Evolutionary conservation across 805 yeast genomes (phyloP), one percentile per base, ranked within the genome.

Genomic region (Wickerhamomyces pijperi): DNA sequence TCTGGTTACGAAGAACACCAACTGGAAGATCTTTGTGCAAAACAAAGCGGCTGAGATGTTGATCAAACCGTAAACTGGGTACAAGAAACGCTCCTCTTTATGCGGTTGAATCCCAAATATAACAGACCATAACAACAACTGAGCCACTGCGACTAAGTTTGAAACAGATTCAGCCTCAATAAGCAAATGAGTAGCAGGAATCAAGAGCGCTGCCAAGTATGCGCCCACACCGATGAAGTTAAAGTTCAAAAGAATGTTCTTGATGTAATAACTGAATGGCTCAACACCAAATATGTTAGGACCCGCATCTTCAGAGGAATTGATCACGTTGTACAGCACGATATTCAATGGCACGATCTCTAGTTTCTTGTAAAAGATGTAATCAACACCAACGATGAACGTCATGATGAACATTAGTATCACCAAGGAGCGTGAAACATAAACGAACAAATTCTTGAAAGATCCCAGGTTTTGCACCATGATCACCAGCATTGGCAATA

Each of bases 231-330:
- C 65, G 20, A 77, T 56, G 23, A 68, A 44, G 62, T 82, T 82
- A 67, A 86, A 87, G 58, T 88, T 90, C 42, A 90, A 62, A 4
- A 77, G 42, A 36, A 90, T 60, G 51, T 88, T 87, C 42, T 69
- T 53, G 11, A 76, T 45, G 52, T 90, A 90, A 56, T 83, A 90
- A 28, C 63, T 54, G 60, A 81, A 65, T 13, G 92, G 85, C 56
- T 88, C 97, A 5, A 73, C 73, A 20, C 97, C 97, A 60, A 87
- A 90, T 19, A 90, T 86, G 43, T 83, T 79, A 2, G 97, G 97
- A 0, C 97, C 97, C 19, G 84, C 67, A 5, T 56, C 48, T 33
- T 74, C 82, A 41, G 67, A 65, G 0, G 94, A 77, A 53, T 67
- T 57, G 41, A 80, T 60, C 2, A 88, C 95, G 51, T 90, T 88